These are phyloP conservation scores for Malus hybrid DNA, from an alignment of 331 rosid species.

Conservation along the genomic window DNA sequence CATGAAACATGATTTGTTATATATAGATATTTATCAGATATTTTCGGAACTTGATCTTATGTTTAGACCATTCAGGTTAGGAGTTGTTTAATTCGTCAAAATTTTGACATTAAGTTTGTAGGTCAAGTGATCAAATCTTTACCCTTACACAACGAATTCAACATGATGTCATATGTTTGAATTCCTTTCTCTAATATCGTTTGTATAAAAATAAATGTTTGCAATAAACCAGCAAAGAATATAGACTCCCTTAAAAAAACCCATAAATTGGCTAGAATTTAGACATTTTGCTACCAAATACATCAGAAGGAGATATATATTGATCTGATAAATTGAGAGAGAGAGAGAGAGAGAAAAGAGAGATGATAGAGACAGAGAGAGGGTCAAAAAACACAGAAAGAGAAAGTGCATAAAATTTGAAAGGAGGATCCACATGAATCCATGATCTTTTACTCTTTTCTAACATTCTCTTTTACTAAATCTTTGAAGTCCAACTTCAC, in stretches of 20 bases:
- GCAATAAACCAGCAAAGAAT: background rate
- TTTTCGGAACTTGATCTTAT: too few species aligned
- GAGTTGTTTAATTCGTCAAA: too few species aligned
- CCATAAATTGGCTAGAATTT: background rate
- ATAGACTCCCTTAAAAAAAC: background rate
- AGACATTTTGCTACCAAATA: background rate
- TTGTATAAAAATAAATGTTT: too few species aligned
- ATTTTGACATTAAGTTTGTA: too few species aligned
- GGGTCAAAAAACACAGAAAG: background rate
- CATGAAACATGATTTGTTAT: too few species aligned
- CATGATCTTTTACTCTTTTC: background rate
- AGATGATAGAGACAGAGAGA: background rate
- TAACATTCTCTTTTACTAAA: background rate
- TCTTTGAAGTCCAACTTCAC: background rate
- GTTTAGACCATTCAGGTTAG: too few species aligned
- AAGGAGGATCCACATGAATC: background rate
- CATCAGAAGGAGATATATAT: background rate
- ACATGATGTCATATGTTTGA: too few species aligned
- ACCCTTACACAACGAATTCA: too few species aligned
- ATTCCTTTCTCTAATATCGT: too few species aligned
- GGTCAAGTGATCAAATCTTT: too few species aligned
- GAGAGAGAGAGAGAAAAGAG: background rate
- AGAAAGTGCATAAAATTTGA: background rate
- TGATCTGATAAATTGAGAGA: background rate
- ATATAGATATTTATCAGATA: too few species aligned